phyloP scores from a whole-genome alignment of 345 rosid genomes.

The Combretum micranthum region DNA sequence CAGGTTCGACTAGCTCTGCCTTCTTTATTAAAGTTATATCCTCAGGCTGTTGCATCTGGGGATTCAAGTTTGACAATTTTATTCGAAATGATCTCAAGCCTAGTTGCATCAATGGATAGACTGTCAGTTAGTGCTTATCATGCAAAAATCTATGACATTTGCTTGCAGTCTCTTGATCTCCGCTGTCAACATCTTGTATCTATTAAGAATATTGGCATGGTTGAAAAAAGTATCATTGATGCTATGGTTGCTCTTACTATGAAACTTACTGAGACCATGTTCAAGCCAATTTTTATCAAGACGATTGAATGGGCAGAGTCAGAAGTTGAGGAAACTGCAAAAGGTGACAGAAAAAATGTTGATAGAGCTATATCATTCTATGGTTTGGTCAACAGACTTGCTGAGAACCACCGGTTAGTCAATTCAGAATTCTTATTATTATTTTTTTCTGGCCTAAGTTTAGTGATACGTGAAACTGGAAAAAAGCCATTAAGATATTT shows the following conservation, averaged over 20 bases:
- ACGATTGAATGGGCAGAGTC: conserved; percentile 86
- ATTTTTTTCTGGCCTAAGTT: conserved; percentile 1
- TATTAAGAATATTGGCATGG: conserved; percentile 47
- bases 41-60: conserved; percentile 61
- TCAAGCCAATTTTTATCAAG: conserved; percentile 78
- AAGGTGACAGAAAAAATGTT: conserved; percentile 26
- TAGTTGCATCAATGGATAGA: conserved; percentile 69
- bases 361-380: conserved; percentile 75
- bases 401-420: conserved; percentile 77
- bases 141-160: conserved; percentile 65
- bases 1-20: conserved; percentile 88
- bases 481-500: neutral
- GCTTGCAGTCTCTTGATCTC: conserved; percentile 81
- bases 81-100: conserved; percentile 64
- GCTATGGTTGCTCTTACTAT: conserved; percentile 62
- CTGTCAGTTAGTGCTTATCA: conserved; percentile 51
- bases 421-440: neutral
- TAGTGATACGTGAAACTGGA: neutral
- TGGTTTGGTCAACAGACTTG: conserved; percentile 65
- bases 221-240: conserved; percentile 62
- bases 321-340: conserved; percentile 36
- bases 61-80: conserved; percentile 62
- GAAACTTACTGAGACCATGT: conserved; percentile 92
- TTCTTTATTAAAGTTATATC: conserved; percentile 58
- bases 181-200: conserved; percentile 58